phyloP scores from a whole-genome alignment of 306 rosid genomes.

The Cucumis cinereus region DNA sequence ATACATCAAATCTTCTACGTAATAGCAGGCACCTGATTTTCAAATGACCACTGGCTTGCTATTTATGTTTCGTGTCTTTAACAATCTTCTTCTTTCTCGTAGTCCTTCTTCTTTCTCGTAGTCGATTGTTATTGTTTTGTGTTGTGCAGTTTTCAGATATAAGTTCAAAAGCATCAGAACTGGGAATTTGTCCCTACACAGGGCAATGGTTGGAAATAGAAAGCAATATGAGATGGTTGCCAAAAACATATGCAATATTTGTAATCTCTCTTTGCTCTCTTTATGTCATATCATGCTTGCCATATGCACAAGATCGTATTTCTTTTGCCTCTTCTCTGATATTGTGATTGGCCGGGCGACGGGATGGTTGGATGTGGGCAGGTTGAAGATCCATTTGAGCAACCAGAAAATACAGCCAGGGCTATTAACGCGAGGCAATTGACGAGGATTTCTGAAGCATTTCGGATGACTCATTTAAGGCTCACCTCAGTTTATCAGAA shows the following conservation, averaged over 20 bases:
- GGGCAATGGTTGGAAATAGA: slow-evolving; percentile 54
- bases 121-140: not conserved
- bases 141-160: slow-evolving; percentile 55
- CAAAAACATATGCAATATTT: slow-evolving; percentile 52
- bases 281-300: slow-evolving; percentile 6
- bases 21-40: not conserved
- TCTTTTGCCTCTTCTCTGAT: slow-evolving; percentile 12
- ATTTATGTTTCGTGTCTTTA: not conserved
- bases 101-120: not conserved
- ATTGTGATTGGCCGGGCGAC: slow-evolving; percentile 8
- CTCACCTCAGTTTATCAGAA: slow-evolving; percentile 23
- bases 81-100: not conserved
- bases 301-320: not conserved
- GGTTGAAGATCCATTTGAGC: slow-evolving; percentile 95
- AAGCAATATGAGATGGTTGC: slow-evolving; percentile 66
- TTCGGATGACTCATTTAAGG: slow-evolving; percentile 16
- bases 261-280: slow-evolving; percentile 33
- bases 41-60: not conserved
- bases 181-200: slow-evolving; percentile 49
- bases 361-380: slow-evolving; percentile 29
- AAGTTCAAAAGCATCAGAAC: slow-evolving; percentile 25
- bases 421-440: slow-evolving; percentile 34
- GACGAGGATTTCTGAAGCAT: slow-evolving; percentile 40
- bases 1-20: not conserved
- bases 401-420: slow-evolving; percentile 58